Base-by-base conservation (phyloP, 2,329 filamentous ascomycete genomes). In the Neopestalotiopsis rosae region DNA sequence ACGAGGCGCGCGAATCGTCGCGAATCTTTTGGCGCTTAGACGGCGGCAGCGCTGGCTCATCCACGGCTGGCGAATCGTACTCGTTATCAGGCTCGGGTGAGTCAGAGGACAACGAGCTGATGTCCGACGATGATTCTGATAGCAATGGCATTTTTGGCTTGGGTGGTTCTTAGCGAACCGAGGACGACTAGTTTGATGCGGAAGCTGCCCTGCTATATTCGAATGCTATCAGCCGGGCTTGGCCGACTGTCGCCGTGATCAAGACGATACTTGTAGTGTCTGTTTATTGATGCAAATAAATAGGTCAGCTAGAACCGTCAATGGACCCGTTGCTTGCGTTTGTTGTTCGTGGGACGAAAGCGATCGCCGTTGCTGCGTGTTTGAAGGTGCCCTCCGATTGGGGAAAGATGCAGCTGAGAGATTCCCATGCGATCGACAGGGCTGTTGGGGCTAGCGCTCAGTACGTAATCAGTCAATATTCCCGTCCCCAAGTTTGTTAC, bases 1-100 rank as follows among this genome's bases (percentile, higher is more conserved):
- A 88, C 28, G 87, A 85, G 69, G 77, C 78, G 58, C 77, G 74
- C 13, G 79, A 80, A 10, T 73, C 75, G 38, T 78, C 77, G 42
- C 76, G 78, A 7, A 80, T 71, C 72, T 79, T 81, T 72, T 80
- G 79, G 67, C 79, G 75, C 70, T 81, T 81, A 1, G 74, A 77
- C 10, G 79, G 79, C 45, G 79, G 79, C 4, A 78, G 71, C 5
- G 52, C 49, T 10, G 49, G 65, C 49, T 68, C 67, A 9, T 68
- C 66, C 30, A 69, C 66, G 61, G 66, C 69, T 14, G 69, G 67
- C 4, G 68, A 70, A 56, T 71, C 70, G 67, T 70, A 70, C 28
- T 70, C 69, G 58, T 78, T 78, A 66, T 78, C 77, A 42, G 74
- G 72, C 61, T 78, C 76, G 4, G 77, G 77, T 13, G 73, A 75